A percentile compares a stretch with the other conserved stretches of the same genome.
phyloP scores from a whole-genome alignment of 1,139 yeast species.

The Yamadazyma conglobata region DNA sequence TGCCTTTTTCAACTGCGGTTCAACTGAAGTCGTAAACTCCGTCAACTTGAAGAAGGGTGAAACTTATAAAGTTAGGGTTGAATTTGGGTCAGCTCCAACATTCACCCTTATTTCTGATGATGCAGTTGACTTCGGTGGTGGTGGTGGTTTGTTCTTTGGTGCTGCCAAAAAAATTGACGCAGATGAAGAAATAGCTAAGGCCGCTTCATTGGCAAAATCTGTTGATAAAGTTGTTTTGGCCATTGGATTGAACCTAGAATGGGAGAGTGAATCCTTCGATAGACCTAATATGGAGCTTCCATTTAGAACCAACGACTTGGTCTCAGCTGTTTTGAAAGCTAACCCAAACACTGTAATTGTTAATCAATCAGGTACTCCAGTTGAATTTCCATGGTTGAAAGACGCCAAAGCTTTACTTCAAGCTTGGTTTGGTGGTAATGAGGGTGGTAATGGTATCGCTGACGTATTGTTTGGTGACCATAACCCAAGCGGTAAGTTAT shows the following conservation, averaged over 20 bases:
- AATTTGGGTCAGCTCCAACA: slow-evolving; percentile 53
- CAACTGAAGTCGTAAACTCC: slow-evolving; percentile 43
- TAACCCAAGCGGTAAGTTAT: slow-evolving; percentile 28
- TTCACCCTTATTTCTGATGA: slow-evolving; percentile 20
- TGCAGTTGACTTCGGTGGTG: slow-evolving; percentile 20
- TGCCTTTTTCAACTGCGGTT: slow-evolving; percentile 44
- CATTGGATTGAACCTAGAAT: slow-evolving; percentile 35
- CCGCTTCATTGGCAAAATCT: slow-evolving; percentile 24
- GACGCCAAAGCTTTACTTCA: slow-evolving; percentile 48
- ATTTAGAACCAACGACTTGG: slow-evolving; percentile 43
- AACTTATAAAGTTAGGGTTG: slow-evolving; percentile 41
- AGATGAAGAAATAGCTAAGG: slow-evolving; percentile 21
- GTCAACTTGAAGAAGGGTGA: slow-evolving; percentile 37
- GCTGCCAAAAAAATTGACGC: slow-evolving; percentile 19
- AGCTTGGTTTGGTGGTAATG: slow-evolving; percentile 40
- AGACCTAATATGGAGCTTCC: slow-evolving; percentile 39
- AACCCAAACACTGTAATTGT: slow-evolving; percentile 53
- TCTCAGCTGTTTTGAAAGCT: slow-evolving; percentile 43
- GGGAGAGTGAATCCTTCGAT: slow-evolving; percentile 36
- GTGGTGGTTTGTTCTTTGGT: slow-evolving; percentile 33
- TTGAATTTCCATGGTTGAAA: slow-evolving; percentile 55
- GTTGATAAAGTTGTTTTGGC: slow-evolving; percentile 41
- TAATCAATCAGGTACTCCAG: slow-evolving; percentile 64
- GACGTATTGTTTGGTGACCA: slow-evolving; percentile 25
- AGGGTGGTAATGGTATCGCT: slow-evolving; percentile 23